Evolutionary conservation across 352 stramenopile species (phyloP).

Genomic region (Globisporangium iwayamae): DNA sequence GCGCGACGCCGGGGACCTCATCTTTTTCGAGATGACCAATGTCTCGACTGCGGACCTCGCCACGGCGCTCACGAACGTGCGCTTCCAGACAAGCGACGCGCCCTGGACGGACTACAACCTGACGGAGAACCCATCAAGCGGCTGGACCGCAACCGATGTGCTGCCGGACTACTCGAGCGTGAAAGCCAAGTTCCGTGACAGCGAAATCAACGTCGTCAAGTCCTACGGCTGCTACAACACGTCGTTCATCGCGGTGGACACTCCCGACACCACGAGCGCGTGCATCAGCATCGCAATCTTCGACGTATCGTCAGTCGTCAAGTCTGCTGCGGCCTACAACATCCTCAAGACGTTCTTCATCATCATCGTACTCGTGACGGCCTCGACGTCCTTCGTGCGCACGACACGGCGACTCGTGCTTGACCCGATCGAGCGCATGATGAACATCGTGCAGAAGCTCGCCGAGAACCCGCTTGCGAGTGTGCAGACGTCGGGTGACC

Average conservation of each 20-base stretch:
- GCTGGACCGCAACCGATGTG: conserved; percentile 39
- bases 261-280: conserved; percentile 36
- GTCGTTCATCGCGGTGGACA: conserved; percentile 56
- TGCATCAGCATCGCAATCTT: conserved; percentile 84
- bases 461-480: conserved; percentile 87
- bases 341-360: conserved; percentile 88
- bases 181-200: conserved; percentile 35
- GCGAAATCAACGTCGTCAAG: conserved; percentile 74
- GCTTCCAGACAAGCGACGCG: conserved; percentile 42
- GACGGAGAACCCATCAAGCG: conserved; percentile 54
- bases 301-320: conserved; percentile 58
- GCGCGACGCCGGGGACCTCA: conserved; percentile 46
- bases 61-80: conserved; percentile 31
- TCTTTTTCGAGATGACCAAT: conserved; percentile 61
- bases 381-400: conserved; percentile 80
- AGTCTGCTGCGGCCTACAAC: conserved; percentile 65
- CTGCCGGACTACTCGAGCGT: conserved; percentile 40
- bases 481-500: conserved; percentile 60
- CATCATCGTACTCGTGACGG: conserved; percentile 75
- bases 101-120: conserved; percentile 42
- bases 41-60: conserved; percentile 33
- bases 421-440: conserved; percentile 91
- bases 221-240: conserved; percentile 72
- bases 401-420: conserved; percentile 83
- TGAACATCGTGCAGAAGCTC: conserved; percentile 84